phyloP scores from a whole-genome alignment of 1,284 basidiomycete species.

The Polyporus tsugae region DNA sequence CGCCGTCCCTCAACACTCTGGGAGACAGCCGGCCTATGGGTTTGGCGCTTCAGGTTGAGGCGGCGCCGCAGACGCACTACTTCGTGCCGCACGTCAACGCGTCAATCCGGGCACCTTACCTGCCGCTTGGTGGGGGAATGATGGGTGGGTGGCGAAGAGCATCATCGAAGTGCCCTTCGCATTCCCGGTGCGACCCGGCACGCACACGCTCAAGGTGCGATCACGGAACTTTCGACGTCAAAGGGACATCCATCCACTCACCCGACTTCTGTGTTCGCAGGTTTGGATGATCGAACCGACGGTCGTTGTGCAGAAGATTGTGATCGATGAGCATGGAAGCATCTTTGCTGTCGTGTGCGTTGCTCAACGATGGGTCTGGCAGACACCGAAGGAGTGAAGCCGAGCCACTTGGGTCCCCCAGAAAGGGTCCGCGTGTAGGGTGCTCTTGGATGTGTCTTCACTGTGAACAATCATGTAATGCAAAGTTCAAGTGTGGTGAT shows the following conservation, averaged over 20 bases:
- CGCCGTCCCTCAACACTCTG: constrained; percentile 67
- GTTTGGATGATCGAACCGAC: constrained; percentile 68
- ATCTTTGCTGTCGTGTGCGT: background rate
- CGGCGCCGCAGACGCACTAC: constrained; percentile 51
- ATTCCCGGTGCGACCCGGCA: constrained; percentile 55
- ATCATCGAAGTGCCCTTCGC: constrained; percentile 46
- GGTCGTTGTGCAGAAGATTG: constrained; percentile 68
- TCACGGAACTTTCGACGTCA: constrained; percentile 4
- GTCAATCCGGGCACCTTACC: constrained; percentile 60
- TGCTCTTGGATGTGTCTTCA: background rate
- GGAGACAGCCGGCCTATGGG: constrained; percentile 60
- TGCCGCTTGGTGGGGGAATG: constrained; percentile 53
- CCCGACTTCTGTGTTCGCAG: constrained; percentile 37
- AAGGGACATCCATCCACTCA: constrained; percentile 6
- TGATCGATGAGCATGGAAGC: constrained; percentile 54
- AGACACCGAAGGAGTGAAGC: constrained; percentile 63
- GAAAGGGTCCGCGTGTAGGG: constrained; percentile 53
- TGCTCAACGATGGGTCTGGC: background rate
- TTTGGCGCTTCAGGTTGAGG: constrained; percentile 65
- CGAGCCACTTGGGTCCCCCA: constrained; percentile 69
- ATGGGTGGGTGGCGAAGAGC: constrained; percentile 64
- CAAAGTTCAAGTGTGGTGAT: too few relatives aligned
- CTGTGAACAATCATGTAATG: background rate
- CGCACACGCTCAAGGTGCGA: constrained; percentile 63
- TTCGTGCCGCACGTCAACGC: constrained; percentile 54